phyloP scores from a whole-genome alignment of 2,329 filamentous ascomycete species.

The Colletotrichum tamarilloi region DNA sequence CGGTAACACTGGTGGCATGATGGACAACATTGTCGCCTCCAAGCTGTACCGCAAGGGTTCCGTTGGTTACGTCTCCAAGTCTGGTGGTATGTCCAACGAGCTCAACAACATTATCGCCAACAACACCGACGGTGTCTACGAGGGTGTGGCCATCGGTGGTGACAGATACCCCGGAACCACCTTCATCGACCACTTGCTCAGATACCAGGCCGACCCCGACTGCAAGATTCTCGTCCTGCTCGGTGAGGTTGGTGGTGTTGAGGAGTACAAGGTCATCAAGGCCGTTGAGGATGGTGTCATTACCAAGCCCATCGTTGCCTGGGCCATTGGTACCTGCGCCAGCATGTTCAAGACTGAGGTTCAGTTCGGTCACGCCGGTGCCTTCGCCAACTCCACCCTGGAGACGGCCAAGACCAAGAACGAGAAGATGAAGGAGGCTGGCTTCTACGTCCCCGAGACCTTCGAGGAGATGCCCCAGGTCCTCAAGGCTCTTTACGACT shows the following conservation, averaged over 20 bases:
- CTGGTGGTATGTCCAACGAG: conserved; percentile 99
- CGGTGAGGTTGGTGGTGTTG: conserved; percentile 98
- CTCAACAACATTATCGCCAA: conserved; percentile 99
- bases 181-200: conserved; percentile 97
- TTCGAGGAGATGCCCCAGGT: conserved; percentile 92
- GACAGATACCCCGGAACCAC: conserved; percentile 98
- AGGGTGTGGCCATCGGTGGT: conserved; percentile 99
- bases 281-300: conserved; percentile 94
- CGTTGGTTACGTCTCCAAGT: conserved; percentile 99
- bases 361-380: conserved; percentile 98
- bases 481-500: conserved; percentile 86
- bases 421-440: conserved; percentile 94
- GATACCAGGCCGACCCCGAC: conserved; percentile 95
- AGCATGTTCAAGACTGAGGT: conserved; percentile 99
- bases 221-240: conserved; percentile 98
- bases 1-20: conserved; percentile 99
- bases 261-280: conserved; percentile 99
- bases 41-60: conserved; percentile 99
- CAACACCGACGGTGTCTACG: conserved; percentile 97
- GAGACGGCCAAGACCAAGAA: conserved; percentile 98
- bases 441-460: conserved; percentile 93
- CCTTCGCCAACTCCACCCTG: conserved; percentile 98
- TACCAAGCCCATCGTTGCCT: conserved; percentile 98
- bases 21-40: conserved; percentile 99
- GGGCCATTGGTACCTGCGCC: conserved; percentile 99